phyloP scores from a whole-genome alignment of 2,329 filamentous ascomycete species.

The Alternaria gansuensis region DNA sequence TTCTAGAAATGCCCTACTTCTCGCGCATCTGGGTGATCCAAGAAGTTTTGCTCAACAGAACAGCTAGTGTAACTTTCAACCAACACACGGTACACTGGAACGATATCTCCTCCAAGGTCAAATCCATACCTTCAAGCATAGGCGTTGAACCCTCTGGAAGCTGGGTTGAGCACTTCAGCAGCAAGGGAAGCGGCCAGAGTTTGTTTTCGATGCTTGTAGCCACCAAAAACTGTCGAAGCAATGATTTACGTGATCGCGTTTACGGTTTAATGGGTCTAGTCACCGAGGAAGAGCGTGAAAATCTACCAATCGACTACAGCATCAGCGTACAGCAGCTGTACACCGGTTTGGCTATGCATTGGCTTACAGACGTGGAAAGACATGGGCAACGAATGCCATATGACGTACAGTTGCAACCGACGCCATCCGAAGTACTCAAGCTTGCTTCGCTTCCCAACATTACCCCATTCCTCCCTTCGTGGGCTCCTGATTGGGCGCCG shows the following conservation, averaged over 20 bases:
- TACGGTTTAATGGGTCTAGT: not conserved
- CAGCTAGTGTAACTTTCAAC: not conserved
- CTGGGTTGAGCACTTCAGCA: too few species aligned
- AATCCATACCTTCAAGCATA: too few species aligned
- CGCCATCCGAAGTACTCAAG: not conserved
- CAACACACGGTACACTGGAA: too few species aligned
- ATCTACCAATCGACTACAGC: not conserved
- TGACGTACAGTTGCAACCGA: not conserved
- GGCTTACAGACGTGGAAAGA: not conserved
- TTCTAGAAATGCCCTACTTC: not conserved
- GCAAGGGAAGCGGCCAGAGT: too few species aligned
- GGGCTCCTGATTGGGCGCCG: not conserved
- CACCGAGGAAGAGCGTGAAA: not conserved
- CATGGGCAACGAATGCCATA: not conserved
- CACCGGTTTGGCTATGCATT: not conserved
- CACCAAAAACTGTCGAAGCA: not conserved
- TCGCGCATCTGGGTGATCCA: constrained; percentile 1
- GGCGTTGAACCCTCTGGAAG: too few species aligned
- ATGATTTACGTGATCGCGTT: not conserved
- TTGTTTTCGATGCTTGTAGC: not conserved
- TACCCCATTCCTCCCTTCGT: not conserved
- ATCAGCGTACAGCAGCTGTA: not conserved
- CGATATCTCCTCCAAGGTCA: too few species aligned
- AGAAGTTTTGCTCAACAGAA: not conserved
- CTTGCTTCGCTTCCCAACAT: not conserved